Evolutionary conservation across 2,329 filamentous ascomycete genomes (phyloP).

Genomic region (Xylaria sp.): DNA sequence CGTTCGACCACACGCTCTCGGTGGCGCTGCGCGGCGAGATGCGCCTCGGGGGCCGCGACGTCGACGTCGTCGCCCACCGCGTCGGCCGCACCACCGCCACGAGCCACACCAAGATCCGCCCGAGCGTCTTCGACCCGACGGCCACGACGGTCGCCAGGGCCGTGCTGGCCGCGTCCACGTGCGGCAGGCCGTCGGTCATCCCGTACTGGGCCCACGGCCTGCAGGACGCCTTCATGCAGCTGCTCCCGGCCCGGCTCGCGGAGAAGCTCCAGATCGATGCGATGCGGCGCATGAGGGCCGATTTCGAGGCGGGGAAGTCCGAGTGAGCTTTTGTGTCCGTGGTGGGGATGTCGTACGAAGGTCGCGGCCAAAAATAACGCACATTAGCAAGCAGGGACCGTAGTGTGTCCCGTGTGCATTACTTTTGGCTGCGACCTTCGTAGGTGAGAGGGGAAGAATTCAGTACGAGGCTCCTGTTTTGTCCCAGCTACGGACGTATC

Average conservation of each 20-base stretch:
- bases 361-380: too few species aligned
- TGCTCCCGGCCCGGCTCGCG: not conserved
- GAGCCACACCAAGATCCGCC: slow-evolving; percentile 4
- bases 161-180: slow-evolving; percentile 22
- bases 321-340: not conserved
- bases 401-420: too few species aligned
- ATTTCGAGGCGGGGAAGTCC: not conserved
- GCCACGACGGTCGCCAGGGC: slow-evolving; percentile 23
- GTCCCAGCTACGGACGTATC: too few species aligned
- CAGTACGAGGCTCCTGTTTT: too few species aligned
- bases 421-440: too few species aligned
- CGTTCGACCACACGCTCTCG: slow-evolving; percentile 46
- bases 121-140: slow-evolving; percentile 18
- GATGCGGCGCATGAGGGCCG: not conserved
- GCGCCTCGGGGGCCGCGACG: slow-evolving; percentile 22
- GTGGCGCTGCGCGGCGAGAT: slow-evolving; percentile 47
- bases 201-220: slow-evolving; percentile 30
- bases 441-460: too few species aligned
- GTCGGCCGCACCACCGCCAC: slow-evolving; percentile 25
- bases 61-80: slow-evolving; percentile 22
- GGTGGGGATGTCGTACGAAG: too few species aligned
- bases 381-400: too few species aligned
- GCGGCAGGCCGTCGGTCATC: slow-evolving; percentile 20
- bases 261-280: not conserved
- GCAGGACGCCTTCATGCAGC: slow-evolving; percentile 8